Evolutionary conservation across 768 basidiomycete species (phyloP).

Genomic region (Russula sp.): DNA sequence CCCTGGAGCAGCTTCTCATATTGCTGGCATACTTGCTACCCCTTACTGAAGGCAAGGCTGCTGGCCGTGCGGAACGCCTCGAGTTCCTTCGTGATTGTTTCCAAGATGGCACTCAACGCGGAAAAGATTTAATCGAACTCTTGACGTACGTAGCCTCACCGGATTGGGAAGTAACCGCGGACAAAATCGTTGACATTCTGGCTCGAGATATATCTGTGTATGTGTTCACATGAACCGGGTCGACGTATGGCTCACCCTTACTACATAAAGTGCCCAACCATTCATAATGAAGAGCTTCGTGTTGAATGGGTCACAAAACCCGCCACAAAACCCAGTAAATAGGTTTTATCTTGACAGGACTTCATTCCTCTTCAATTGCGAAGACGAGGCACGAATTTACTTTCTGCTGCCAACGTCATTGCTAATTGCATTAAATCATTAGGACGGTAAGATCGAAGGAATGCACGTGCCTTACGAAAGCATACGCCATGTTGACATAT

Average conservation of each 20-base stretch:
- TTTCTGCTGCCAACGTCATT: not conserved
- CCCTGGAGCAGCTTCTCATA: constrained; percentile 27
- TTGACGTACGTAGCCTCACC: constrained; percentile 21
- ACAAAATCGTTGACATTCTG: constrained; percentile 30
- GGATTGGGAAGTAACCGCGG: constrained; percentile 28
- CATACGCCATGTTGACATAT: constrained; percentile 14
- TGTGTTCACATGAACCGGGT: not conserved
- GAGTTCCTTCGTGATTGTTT: constrained; percentile 28
- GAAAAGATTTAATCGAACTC: constrained; percentile 25
- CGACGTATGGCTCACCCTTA: not conserved
- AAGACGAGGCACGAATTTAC: constrained; percentile 21
- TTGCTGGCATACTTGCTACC: constrained; percentile 28
- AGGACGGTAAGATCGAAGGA: constrained; percentile 28
- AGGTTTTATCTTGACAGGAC: constrained; percentile 27
- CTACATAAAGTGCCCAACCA: constrained; percentile 24
- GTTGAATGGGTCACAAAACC: constrained; percentile 7
- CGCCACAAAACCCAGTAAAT: constrained; percentile 11
- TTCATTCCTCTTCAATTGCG: constrained; percentile 27
- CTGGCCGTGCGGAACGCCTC: constrained; percentile 21
- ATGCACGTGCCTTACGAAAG: constrained; percentile 19
- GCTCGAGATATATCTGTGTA: constrained; percentile 29
- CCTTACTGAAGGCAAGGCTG: constrained; percentile 4
- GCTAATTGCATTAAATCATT: not conserved
- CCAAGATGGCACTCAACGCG: constrained; percentile 2
- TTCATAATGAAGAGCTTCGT: constrained; percentile 20